phyloP scores from a whole-genome alignment of 1,284 basidiomycete genomes.

The Flammula alnicola region DNA sequence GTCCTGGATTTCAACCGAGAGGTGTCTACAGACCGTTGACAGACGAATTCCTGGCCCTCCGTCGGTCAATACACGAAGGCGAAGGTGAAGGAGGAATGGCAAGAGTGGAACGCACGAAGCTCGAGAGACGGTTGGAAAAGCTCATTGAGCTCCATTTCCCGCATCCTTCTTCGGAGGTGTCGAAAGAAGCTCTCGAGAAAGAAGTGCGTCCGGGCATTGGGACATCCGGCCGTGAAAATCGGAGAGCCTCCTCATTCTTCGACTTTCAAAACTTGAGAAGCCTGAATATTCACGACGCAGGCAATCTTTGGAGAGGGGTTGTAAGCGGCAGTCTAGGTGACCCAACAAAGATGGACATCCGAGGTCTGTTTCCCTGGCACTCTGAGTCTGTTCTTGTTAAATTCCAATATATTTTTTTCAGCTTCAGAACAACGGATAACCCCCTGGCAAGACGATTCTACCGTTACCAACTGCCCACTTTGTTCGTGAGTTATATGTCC shows the following conservation, averaged over 20 bases:
- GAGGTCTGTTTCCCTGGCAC: conserved; percentile 48
- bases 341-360: conserved; percentile 55
- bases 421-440: conserved; percentile 92
- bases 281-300: conserved; percentile 55
- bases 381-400: conserved; percentile 7
- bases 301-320: conserved; percentile 63
- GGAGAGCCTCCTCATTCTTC: conserved; percentile 67
- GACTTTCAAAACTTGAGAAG: conserved; percentile 58
- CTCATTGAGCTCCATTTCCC: conserved; percentile 86
- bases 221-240: conserved; percentile 20
- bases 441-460: conserved; percentile 90
- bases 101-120: conserved; percentile 77
- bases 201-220: conserved; percentile 16
- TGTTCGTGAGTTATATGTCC: conserved; percentile 67
- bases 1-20: conserved; percentile 82
- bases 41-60: conserved; percentile 73
- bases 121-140: conserved; percentile 85
- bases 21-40: conserved; percentile 74
- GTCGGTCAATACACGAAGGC: conserved; percentile 60
- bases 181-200: conserved; percentile 9
- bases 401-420: conserved; percentile 32
- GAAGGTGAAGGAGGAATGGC: conserved; percentile 39
- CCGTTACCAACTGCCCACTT: conserved; percentile 80
- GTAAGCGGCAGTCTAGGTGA: conserved; percentile 46
- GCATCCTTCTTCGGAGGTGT: conserved; percentile 15